Percentiles rank a stretch among this genome's conserved stretches.
Conservation (phyloP, 768 basidiomycete species). For the Tulasnella calospora region DNA sequence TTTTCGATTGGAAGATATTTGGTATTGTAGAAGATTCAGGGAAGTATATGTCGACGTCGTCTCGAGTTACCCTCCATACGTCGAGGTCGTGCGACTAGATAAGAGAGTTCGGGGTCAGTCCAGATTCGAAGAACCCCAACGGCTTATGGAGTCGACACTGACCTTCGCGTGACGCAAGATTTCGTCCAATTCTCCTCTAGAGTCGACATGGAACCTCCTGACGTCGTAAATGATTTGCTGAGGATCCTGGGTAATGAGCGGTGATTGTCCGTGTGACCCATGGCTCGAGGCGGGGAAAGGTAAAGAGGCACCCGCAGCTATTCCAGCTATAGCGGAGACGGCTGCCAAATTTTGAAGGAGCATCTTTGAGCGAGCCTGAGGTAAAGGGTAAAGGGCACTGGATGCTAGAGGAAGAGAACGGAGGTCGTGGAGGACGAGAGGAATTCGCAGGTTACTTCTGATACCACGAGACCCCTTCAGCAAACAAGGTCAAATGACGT, state of each 20-base stretch:
- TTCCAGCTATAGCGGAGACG: background rate
- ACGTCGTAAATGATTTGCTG: background rate
- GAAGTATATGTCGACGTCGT: conserved; percentile 22
- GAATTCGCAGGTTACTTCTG: background rate
- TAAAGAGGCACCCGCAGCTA: background rate
- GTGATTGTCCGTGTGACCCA: background rate
- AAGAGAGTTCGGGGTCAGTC: background rate
- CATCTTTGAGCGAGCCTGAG: background rate
- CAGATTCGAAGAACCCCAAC: background rate
- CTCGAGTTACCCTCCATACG: conserved; percentile 12
- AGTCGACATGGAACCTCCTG: background rate
- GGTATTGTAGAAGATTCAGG: background rate
- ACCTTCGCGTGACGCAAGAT: background rate
- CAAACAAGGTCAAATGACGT: background rate
- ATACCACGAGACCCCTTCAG: conserved; percentile 6
- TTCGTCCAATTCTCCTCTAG: background rate
- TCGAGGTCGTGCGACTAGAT: conserved; percentile 17
- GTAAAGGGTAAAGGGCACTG: background rate
- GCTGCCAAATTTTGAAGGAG: background rate
- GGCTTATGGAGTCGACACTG: background rate
- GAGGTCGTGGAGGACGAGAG: background rate
- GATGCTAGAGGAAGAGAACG: too few species aligned
- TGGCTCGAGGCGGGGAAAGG: background rate
- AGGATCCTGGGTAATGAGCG: background rate
- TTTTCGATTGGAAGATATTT: background rate